Evolutionary conservation across 345 rosid genomes (phyloP).

Genomic region (Populus nigra): DNA sequence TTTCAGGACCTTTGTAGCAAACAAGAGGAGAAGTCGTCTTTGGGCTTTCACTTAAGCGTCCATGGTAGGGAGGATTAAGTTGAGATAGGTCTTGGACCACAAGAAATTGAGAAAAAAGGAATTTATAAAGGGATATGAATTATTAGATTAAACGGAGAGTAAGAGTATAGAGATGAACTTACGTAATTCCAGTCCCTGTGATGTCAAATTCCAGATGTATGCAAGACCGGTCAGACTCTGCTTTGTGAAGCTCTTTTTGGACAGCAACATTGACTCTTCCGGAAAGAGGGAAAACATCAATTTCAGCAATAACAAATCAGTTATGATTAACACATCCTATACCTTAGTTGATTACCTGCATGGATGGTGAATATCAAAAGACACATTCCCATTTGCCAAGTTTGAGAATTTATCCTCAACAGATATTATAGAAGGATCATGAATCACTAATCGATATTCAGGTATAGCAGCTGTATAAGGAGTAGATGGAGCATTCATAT

Average conservation of each 20-base stretch:
- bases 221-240: constrained; percentile 89
- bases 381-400: constrained; percentile 58
- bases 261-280: constrained; percentile 76
- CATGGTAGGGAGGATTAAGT: background rate
- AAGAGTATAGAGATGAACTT: constrained; percentile 30
- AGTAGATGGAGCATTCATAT: constrained; percentile 55
- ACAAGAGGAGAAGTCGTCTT: background rate
- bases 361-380: constrained; percentile 81
- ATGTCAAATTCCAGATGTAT: constrained; percentile 90
- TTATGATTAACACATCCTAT: constrained; percentile 1
- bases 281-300: constrained; percentile 6
- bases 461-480: constrained; percentile 87
- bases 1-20: background rate
- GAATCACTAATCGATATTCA: constrained; percentile 77
- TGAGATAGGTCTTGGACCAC: background rate
- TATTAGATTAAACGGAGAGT: background rate
- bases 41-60: background rate
- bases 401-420: constrained; percentile 33
- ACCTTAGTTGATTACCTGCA: constrained; percentile 50
- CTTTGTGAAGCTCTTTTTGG: constrained; percentile 80
- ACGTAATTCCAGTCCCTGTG: constrained; percentile 66
- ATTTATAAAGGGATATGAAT: background rate
- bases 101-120: background rate
- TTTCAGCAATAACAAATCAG: constrained; percentile 24
- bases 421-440: constrained; percentile 43